Percentiles rank a stretch among this genome's conserved stretches.
phyloP scores from a whole-genome alignment of 192 early-diverging fungal species.

The Geosiphon pyriformis region DNA sequence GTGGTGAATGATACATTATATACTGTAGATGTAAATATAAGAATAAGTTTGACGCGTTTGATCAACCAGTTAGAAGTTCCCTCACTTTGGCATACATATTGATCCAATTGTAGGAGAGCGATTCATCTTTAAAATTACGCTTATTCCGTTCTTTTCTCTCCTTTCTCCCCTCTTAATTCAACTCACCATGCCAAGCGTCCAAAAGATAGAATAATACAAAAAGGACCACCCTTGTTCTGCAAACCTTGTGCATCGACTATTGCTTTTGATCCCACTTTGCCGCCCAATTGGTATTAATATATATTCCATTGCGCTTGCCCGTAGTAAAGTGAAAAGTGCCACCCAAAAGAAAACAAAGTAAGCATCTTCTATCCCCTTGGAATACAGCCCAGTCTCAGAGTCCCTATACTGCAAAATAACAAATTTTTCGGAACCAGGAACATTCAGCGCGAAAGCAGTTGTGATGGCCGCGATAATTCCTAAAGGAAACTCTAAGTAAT shows the following conservation, averaged over 20 bases:
- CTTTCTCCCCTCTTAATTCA: too few species aligned
- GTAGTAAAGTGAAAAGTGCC: slow-evolving; percentile 55
- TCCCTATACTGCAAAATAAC: slow-evolving; percentile 33
- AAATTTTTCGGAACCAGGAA: slow-evolving; percentile 30
- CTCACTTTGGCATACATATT: too few species aligned
- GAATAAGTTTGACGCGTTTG: background rate
- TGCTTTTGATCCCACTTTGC: slow-evolving; percentile 32
- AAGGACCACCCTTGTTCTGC: slow-evolving; percentile 70
- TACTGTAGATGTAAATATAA: slow-evolving; percentile 31
- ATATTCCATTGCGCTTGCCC: slow-evolving; percentile 52
- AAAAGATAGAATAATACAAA: slow-evolving; percentile 59
- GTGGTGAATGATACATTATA: slow-evolving; percentile 59
- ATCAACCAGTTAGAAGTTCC: too few species aligned
- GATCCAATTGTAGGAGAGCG: too few species aligned
- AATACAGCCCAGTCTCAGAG: slow-evolving; percentile 29
- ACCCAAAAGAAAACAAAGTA: slow-evolving; percentile 63
- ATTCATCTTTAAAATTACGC: too few species aligned
- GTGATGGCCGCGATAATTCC: background rate
- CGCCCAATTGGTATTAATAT: slow-evolving; percentile 41
- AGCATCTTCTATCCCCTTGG: slow-evolving; percentile 52
- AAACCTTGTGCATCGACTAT: slow-evolving; percentile 46
- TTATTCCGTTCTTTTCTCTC: too few species aligned
- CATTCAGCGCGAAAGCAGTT: background rate
- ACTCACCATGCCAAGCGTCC: slow-evolving; percentile 57
- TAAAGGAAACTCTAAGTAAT: slow-evolving; percentile 12